These are phyloP conservation scores for Amniculicola lignicola DNA, from an alignment of 495 filamentous ascomycete species.

Conservation along the genomic window DNA sequence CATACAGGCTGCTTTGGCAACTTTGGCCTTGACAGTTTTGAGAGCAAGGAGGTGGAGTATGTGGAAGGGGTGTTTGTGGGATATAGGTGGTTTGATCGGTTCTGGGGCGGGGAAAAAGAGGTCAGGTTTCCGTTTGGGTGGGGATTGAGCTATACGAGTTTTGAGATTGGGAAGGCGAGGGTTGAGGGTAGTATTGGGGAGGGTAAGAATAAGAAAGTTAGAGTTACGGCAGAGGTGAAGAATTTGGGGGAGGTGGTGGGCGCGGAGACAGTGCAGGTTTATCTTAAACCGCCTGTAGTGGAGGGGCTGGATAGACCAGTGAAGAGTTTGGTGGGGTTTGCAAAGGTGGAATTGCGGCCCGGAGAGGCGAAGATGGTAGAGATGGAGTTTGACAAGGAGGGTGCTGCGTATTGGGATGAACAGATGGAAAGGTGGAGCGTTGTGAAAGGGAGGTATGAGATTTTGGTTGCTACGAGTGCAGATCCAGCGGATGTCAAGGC, in stretches of 20 bases:
- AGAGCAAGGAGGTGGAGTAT: conserved; percentile 69
- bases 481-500: conserved; percentile 20
- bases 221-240: conserved; percentile 54
- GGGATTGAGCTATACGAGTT: conserved; percentile 65
- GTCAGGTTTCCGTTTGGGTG: conserved; percentile 76
- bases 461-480: conserved; percentile 55
- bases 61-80: conserved; percentile 78
- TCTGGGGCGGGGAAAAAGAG: conserved; percentile 43
- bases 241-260: conserved; percentile 54
- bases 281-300: conserved; percentile 58
- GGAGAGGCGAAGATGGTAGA: conserved; percentile 54
- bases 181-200: conserved; percentile 31
- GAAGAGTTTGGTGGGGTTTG: conserved; percentile 61
- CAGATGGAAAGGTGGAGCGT: conserved; percentile 66
- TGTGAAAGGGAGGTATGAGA: conserved; percentile 68
- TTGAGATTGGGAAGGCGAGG: conserved; percentile 51
- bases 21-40: conserved; percentile 68
- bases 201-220: conserved; percentile 45
- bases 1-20: conserved; percentile 67
- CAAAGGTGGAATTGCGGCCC: conserved; percentile 57
- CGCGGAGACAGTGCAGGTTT: conserved; percentile 66
- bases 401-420: conserved; percentile 77
- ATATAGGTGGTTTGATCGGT: conserved; percentile 75
- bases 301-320: conserved; percentile 50
- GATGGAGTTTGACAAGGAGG: conserved; percentile 55